These are phyloP conservation scores for Pseudisothecium myosuroides DNA, from an alignment of 225 moss, liverwort and hornwort genomes.

Conservation along the genomic window DNA sequence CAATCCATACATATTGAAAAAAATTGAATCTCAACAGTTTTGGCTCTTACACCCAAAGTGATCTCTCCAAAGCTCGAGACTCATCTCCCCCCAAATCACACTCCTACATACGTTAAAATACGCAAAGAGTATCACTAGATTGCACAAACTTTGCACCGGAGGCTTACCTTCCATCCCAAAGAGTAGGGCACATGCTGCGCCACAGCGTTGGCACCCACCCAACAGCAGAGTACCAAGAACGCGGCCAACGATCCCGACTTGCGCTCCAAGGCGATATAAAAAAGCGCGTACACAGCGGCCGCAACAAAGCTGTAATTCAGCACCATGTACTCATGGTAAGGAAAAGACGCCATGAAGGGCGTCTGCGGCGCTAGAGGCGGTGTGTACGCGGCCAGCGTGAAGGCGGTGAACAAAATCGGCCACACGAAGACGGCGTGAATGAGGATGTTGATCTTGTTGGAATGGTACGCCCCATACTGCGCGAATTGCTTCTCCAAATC, in stretches of 20 bases:
- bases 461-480: slow-evolving; percentile 81
- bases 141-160: not conserved
- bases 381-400: slow-evolving; percentile 44
- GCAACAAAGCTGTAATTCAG: slow-evolving; percentile 59
- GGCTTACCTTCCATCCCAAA: slow-evolving; percentile 61
- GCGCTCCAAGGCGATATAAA: slow-evolving; percentile 59
- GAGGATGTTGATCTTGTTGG: slow-evolving; percentile 49
- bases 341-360: slow-evolving; percentile 39
- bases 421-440: slow-evolving; percentile 81
- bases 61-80: not conserved
- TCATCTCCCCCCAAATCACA: not conserved
- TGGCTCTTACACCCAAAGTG: not conserved
- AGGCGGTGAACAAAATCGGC: slow-evolving; percentile 68
- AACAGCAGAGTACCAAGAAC: slow-evolving; percentile 46
- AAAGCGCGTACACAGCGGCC: slow-evolving; percentile 51
- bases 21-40: not conserved
- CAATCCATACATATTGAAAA: not conserved
- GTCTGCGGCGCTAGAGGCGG: slow-evolving; percentile 55
- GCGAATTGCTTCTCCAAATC: slow-evolving; percentile 87
- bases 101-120: not conserved
- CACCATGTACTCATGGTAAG: slow-evolving; percentile 73
- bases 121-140: not conserved
- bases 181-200: slow-evolving; percentile 58
- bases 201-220: slow-evolving; percentile 76
- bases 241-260: slow-evolving; percentile 74